These are phyloP conservation scores for Russula griseocarnosa DNA, from an alignment of 768 basidiomycete genomes.

Conservation along the genomic window DNA sequence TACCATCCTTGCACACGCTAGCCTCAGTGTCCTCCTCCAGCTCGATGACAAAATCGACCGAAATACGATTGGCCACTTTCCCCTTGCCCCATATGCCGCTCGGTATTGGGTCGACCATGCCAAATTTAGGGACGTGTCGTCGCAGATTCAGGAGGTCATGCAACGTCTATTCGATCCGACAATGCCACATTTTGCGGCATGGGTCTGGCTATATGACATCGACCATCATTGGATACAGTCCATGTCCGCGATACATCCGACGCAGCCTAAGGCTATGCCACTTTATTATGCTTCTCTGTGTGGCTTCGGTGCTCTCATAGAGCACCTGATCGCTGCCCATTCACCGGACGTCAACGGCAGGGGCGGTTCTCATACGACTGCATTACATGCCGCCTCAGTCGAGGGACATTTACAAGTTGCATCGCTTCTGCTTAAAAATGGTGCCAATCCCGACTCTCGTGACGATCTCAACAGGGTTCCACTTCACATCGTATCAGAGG, in stretches of 20 bases:
- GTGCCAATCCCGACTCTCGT: not conserved
- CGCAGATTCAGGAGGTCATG: not conserved
- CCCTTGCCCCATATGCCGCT: too few relatives aligned
- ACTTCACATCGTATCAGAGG: not conserved
- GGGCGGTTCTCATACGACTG: not conserved
- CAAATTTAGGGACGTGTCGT: not conserved
- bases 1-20: too few relatives aligned
- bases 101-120: slow-evolving; percentile 20
- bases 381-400: slow-evolving; percentile 1
- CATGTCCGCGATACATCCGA: not conserved
- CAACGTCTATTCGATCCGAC: not conserved
- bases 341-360: not conserved
- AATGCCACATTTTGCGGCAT: slow-evolving; percentile 4
- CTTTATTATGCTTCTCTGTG: slow-evolving; percentile 15
- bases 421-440: not conserved
- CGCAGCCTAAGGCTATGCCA: not conserved
- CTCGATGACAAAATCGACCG: too few relatives aligned
- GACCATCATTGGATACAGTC: slow-evolving; percentile 4
- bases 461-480: not conserved
- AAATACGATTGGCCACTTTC: too few relatives aligned
- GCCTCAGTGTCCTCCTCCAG: too few relatives aligned
- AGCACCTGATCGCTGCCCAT: not conserved
- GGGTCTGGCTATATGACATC: slow-evolving; percentile 14
- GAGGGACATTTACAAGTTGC: not conserved
- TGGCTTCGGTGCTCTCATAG: slow-evolving; percentile 2